Evolutionary conservation across 225 moss, liverwort and hornwort genomes (phyloP).

Genomic region (Straminergon stramineum): DNA sequence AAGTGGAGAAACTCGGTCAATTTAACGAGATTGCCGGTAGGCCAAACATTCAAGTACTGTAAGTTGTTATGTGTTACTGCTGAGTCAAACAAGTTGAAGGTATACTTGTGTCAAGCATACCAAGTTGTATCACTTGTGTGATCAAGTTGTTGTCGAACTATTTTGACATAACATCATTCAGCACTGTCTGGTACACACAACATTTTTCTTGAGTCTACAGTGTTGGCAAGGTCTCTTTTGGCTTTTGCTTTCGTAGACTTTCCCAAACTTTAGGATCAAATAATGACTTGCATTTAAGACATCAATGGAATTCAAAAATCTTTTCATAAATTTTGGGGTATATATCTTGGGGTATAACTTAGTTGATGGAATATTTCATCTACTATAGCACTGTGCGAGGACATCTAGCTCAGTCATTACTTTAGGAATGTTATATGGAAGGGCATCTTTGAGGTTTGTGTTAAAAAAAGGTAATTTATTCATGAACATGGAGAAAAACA

Average conservation of each 20-base stretch:
- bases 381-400: accelerated
- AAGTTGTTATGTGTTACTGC: too few relatives aligned
- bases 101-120: background rate
- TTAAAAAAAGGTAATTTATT: too few relatives aligned
- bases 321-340: background rate
- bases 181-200: background rate
- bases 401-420: too few relatives aligned
- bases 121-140: background rate
- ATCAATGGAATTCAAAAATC: background rate
- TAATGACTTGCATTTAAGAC: background rate
- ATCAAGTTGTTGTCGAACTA: background rate
- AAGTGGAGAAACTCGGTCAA: background rate
- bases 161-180: background rate
- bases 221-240: background rate
- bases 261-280: background rate
- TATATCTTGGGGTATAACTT: too few relatives aligned
- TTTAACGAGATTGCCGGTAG: background rate
- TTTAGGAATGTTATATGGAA: background rate
- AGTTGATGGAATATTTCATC: background rate
- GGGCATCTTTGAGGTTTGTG: background rate
- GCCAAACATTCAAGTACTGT: background rate
- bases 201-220: background rate
- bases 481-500: background rate
- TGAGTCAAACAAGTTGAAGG: background rate
- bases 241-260: background rate